A percentile compares a stretch with the other conserved stretches of the same genome.
phyloP scores from a whole-genome alignment of 2,329 filamentous ascomycete species.

The Paraphaeosphaeria sporulosa region DNA sequence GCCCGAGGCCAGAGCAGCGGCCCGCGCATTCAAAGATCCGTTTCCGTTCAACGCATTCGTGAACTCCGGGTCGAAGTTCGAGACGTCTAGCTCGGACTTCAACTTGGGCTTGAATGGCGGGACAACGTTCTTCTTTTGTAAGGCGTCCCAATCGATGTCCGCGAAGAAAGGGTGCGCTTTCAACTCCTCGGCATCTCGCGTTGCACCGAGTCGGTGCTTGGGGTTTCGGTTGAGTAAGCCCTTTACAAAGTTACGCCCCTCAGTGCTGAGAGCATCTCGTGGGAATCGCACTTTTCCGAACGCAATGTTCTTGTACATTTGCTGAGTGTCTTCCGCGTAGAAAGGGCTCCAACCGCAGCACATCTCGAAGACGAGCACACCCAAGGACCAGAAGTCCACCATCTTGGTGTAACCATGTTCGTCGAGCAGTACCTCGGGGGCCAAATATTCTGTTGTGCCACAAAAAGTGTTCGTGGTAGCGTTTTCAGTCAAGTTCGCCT shows the following conservation, averaged over 20 bases:
- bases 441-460: slow-evolving; percentile 96
- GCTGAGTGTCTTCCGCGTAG: slow-evolving; percentile 98
- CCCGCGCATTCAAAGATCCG: slow-evolving; percentile 86
- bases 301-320: slow-evolving; percentile 99
- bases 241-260: slow-evolving; percentile 98
- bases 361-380: slow-evolving; percentile 98
- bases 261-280: slow-evolving; percentile 89
- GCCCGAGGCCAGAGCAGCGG: slow-evolving; percentile 83
- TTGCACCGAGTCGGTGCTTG: slow-evolving; percentile 90
- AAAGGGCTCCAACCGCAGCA: slow-evolving; percentile 99
- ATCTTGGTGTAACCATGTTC: slow-evolving; percentile 99
- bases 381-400: slow-evolving; percentile 99
- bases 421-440: slow-evolving; percentile 92
- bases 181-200: slow-evolving; percentile 89
- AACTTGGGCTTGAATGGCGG: slow-evolving; percentile 98
- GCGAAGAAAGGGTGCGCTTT: slow-evolving; percentile 94
- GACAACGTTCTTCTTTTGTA: slow-evolving; percentile 89
- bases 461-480: slow-evolving; percentile 99
- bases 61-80: slow-evolving; percentile 98
- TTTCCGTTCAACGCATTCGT: slow-evolving; percentile 91
- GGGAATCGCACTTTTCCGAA: slow-evolving; percentile 98
- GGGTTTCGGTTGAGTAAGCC: slow-evolving; percentile 96
- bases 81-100: slow-evolving; percentile 94
- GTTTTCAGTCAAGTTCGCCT: slow-evolving; percentile 95
- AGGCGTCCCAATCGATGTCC: slow-evolving; percentile 90